These are phyloP conservation scores for Fusarium haematococcum DNA, from an alignment of 2,329 filamentous ascomycete genomes.

Conservation along the genomic window DNA sequence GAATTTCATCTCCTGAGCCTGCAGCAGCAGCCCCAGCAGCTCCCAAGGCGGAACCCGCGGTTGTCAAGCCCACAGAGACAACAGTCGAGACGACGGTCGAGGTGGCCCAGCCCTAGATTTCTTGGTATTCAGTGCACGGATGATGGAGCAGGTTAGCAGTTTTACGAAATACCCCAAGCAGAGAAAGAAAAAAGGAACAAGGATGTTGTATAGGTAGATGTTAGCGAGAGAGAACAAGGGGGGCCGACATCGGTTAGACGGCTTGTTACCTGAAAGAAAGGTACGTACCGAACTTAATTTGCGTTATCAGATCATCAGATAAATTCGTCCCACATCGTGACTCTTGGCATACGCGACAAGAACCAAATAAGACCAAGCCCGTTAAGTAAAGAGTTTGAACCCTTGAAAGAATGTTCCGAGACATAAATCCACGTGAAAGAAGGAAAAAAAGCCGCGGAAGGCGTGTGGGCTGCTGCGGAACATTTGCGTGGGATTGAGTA, in stretches of 20 bases:
- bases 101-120: not conserved
- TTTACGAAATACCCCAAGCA: slow-evolving; percentile 1
- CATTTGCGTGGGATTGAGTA: not conserved
- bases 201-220: not conserved
- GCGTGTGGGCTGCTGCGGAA: not conserved
- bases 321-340: slow-evolving; percentile 34
- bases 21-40: not conserved
- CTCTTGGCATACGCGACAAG: not conserved
- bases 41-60: not conserved
- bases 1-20: not conserved
- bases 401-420: not conserved
- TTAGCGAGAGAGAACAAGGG: not conserved
- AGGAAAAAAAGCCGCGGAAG: not conserved
- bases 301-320: slow-evolving; percentile 54
- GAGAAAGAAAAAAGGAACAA: not conserved
- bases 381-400: not conserved
- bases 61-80: slow-evolving; percentile 1
- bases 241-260: slow-evolving; percentile 18
- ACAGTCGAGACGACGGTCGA: slow-evolving; percentile 9
- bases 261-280: not conserved
- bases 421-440: not conserved
- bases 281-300: not conserved
- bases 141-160: not conserved
- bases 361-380: no score
- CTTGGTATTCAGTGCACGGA: not conserved